A percentile compares a stretch with the other conserved stretches of the same genome.
Evolutionary conservation across 139 green algal species (phyloP).

Genomic region (Tetratostichococcus sp.): DNA sequence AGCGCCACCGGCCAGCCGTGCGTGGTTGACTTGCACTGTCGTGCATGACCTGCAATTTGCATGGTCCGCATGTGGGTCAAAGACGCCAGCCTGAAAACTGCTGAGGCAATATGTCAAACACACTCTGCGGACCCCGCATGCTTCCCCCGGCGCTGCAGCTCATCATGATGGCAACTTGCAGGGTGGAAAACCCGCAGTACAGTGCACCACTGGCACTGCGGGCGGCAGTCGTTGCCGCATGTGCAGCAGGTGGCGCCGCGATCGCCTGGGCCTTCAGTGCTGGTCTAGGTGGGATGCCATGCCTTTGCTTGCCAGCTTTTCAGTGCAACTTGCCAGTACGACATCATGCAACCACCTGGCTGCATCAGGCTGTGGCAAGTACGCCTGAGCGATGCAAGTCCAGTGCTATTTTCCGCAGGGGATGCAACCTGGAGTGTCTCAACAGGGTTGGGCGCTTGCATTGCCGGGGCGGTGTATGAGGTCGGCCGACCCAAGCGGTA

Average conservation of each 20-base stretch:
- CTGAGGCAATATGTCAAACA: too few species aligned
- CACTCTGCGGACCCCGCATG: too few species aligned
- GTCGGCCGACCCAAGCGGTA: constrained; percentile 60
- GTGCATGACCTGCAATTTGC: too few species aligned
- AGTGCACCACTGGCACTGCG: constrained; percentile 24
- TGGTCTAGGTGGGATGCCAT: constrained; percentile 16
- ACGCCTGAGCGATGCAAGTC: too few species aligned
- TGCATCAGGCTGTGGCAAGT: background rate
- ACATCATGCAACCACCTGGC: too few species aligned
- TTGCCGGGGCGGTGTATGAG: constrained; percentile 67
- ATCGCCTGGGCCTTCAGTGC: constrained; percentile 14
- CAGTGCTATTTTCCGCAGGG: background rate
- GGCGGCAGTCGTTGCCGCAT: constrained; percentile 20
- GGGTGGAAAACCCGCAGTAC: constrained; percentile 44
- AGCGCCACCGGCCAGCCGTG: background rate
- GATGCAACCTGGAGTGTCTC: constrained; percentile 45
- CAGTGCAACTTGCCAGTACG: too few species aligned
- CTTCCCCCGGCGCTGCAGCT: too few species aligned
- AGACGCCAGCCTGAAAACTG: too few species aligned
- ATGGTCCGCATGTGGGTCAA: too few species aligned
- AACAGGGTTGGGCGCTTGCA: constrained; percentile 46
- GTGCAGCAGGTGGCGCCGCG: constrained; percentile 23
- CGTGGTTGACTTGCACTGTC: too few species aligned
- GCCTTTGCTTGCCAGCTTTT: too few species aligned
- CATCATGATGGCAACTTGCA: constrained; percentile 1